Percentiles rank a stretch among this genome's conserved stretches.
These are phyloP conservation scores for Colletotrichum caudatum DNA, from an alignment of 2,329 filamentous ascomycete genomes.

Conservation along the genomic window DNA sequence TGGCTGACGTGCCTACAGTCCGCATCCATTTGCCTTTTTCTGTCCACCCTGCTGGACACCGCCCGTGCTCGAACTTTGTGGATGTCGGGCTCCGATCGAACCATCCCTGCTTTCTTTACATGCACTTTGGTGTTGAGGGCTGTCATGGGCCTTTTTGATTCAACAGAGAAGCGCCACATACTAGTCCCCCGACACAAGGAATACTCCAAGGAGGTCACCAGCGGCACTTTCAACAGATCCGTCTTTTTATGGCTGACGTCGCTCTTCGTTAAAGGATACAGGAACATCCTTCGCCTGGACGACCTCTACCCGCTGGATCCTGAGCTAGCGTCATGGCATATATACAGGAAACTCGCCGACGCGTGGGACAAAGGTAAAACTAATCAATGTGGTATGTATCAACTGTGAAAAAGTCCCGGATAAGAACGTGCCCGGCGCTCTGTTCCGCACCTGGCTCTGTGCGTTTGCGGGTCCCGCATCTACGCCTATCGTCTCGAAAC, in stretches of 20 bases:
- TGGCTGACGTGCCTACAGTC: slow-evolving; percentile 26
- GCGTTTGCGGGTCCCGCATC: slow-evolving; percentile 29
- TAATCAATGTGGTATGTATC: slow-evolving; percentile 10
- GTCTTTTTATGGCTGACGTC: slow-evolving; percentile 67
- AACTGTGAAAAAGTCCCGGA: slow-evolving; percentile 40
- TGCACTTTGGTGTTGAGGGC: slow-evolving; percentile 37
- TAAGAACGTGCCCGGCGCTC: slow-evolving; percentile 39
- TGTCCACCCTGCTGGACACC: slow-evolving; percentile 41
- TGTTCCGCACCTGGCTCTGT: slow-evolving; percentile 39
- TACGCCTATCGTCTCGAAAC: slow-evolving; percentile 34
- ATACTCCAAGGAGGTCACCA: slow-evolving; percentile 62
- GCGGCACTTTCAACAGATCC: slow-evolving; percentile 60
- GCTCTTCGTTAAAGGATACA: slow-evolving; percentile 62
- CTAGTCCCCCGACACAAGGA: slow-evolving; percentile 54
- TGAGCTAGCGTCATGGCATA: slow-evolving; percentile 39
- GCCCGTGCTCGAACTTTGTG: slow-evolving; percentile 43
- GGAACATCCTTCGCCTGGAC: slow-evolving; percentile 55
- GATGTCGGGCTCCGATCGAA: slow-evolving; percentile 29
- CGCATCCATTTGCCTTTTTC: slow-evolving; percentile 22
- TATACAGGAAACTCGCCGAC: slow-evolving; percentile 40
- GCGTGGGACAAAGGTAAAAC: slow-evolving; percentile 44
- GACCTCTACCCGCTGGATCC: slow-evolving; percentile 47
- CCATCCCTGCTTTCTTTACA: slow-evolving; percentile 42
- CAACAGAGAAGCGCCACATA: slow-evolving; percentile 49
- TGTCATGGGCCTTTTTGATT: slow-evolving; percentile 42